Evolutionary conservation across 2,329 filamentous ascomycete species (phyloP).

Genomic region (Diaporthe sp.): DNA sequence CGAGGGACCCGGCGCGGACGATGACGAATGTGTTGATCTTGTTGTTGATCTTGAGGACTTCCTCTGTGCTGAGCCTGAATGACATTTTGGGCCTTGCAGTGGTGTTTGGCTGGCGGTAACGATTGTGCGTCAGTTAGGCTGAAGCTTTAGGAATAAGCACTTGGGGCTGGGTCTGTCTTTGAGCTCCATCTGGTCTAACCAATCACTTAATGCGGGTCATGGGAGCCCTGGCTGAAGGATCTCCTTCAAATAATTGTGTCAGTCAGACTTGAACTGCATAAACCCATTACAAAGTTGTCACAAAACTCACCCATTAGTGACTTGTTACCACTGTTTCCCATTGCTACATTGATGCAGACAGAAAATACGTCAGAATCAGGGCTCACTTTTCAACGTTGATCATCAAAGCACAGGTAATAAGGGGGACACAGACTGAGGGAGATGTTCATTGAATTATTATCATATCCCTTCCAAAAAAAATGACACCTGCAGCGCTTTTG

Average conservation of each 20-base stretch:
- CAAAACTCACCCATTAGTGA: not conserved
- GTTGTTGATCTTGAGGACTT: slow-evolving; percentile 34
- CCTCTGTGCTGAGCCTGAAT: slow-evolving; percentile 21
- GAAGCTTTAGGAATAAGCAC: not conserved
- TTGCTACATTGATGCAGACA: not conserved
- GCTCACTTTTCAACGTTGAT: not conserved
- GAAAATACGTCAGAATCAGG: not conserved
- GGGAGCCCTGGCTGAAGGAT: not conserved
- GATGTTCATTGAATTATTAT: too few species aligned
- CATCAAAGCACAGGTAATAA: not conserved
- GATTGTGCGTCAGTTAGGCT: not conserved
- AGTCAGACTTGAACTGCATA: not conserved
- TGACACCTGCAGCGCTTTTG: not conserved
- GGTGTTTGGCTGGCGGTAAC: not conserved
- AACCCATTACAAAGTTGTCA: not conserved
- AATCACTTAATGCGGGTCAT: not conserved
- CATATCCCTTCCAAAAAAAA: not conserved
- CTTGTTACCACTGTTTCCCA: not conserved
- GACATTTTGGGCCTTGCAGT: slow-evolving; percentile 9
- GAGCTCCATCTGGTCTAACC: not conserved
- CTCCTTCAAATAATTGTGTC: not conserved
- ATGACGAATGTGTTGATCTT: slow-evolving; percentile 38
- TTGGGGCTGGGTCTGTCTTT: not conserved
- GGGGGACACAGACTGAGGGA: not conserved
- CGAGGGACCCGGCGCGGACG: slow-evolving; percentile 1